Base-by-base conservation (phyloP, 2,329 filamentous ascomycete genomes). In the Coleophoma cylindrospora region DNA sequence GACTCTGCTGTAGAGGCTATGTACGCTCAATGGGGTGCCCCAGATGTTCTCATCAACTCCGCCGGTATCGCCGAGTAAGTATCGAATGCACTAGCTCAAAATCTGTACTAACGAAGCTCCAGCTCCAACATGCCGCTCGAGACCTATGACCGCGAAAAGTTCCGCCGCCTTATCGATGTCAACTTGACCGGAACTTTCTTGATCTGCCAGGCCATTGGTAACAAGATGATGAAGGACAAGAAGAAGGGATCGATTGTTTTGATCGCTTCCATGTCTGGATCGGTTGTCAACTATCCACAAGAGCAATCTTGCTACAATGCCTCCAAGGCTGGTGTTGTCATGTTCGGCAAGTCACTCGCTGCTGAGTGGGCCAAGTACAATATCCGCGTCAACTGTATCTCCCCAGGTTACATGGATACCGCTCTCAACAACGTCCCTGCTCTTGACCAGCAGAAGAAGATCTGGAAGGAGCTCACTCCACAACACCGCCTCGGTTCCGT, bases 331-430 rank as follows among this genome's bases (percentile, higher is more conserved):
- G 87, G 83, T 61, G 86, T 91, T 36, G 80, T 89, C 57, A 84
- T 89, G 70, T 79, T 91, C 48, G 86, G 82, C 69, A 89, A 88
- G 74, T 90, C 86, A 3, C 80, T 94, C 21, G 88, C 87, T 40
- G 87, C 87, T 49, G 89, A 94, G 72, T 92, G 89, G 88, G 86
- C 88, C 62, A 86, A 88, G 71, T 79, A 89, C 70, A 77, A 79
- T 60, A 90, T 92, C 64, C 84, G 88, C 36, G 87, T 91, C 63
- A 94, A 94, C 78, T 86, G 82, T 69, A 90, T 92, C 70, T 89
- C 84, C 7, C 88, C 89, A 17, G 88, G 88, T 32, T 92, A 92
- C 74, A 91, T 92, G 84, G 87, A 91, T 74, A 94, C 88, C 5
- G 86, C 84, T 5, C 75, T 90, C 55, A 91, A 90, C 79, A 83